Conservation (phyloP, 805 yeast species). For the Lipomyces kockii region DNA sequence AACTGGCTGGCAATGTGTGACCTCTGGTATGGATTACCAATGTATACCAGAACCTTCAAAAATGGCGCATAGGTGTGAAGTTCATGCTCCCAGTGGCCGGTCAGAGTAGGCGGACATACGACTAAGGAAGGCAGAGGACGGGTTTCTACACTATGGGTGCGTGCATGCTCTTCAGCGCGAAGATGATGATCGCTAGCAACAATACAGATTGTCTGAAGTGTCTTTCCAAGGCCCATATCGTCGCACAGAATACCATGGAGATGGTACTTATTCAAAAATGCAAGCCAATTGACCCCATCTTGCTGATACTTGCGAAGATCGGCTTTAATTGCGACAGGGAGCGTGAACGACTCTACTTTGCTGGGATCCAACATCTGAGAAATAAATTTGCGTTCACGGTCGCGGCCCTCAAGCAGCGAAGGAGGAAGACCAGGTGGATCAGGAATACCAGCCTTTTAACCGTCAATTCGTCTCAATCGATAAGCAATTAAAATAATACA, state of each 20-base stretch:
- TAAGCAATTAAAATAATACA: neutral
- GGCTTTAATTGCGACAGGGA: slow-evolving; percentile 92
- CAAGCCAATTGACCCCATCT: slow-evolving; percentile 98
- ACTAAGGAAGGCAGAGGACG: slow-evolving; percentile 82
- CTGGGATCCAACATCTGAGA: slow-evolving; percentile 98
- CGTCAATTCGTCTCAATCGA: neutral
- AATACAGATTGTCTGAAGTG: slow-evolving; percentile 95
- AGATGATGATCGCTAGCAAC: slow-evolving; percentile 93
- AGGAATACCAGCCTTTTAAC: slow-evolving; percentile 75
- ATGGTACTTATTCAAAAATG: slow-evolving; percentile 91
- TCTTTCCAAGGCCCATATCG: slow-evolving; percentile 99
- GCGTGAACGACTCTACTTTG: slow-evolving; percentile 80
- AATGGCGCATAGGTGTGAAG: slow-evolving; percentile 87
- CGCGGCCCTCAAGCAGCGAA: slow-evolving; percentile 84
- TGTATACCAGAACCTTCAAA: slow-evolving; percentile 79
- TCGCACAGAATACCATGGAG: slow-evolving; percentile 97
- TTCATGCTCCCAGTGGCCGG: slow-evolving; percentile 99
- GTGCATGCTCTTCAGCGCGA: slow-evolving; percentile 69
- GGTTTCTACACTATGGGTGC: slow-evolving; percentile 65
- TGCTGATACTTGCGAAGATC: slow-evolving; percentile 94
- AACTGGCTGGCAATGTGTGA: slow-evolving; percentile 59
- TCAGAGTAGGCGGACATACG: slow-evolving; percentile 94
- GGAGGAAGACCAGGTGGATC: slow-evolving; percentile 91
- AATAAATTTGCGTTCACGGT: slow-evolving; percentile 89
- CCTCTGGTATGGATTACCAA: slow-evolving; percentile 87